These are phyloP conservation scores for Nakazawaea wickerhamii DNA, from an alignment of 805 yeast genomes.

Conservation along the genomic window DNA sequence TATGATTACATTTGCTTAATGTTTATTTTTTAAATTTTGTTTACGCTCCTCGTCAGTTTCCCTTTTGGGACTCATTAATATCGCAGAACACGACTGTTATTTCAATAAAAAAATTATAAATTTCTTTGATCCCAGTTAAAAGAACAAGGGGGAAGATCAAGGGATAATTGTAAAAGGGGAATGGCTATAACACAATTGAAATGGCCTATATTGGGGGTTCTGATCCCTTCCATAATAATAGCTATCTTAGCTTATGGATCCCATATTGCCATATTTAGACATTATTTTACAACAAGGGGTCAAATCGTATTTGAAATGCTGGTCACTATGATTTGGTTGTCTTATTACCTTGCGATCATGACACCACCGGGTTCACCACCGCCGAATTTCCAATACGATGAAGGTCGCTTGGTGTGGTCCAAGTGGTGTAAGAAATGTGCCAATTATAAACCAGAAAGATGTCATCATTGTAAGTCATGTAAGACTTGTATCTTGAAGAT, in stretches of 20 bases:
- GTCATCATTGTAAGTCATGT: slow-evolving; percentile 84
- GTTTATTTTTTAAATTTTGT: too few relatives aligned
- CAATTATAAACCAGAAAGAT: slow-evolving; percentile 69
- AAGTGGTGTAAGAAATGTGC: slow-evolving; percentile 73
- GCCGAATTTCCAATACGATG: slow-evolving; percentile 35
- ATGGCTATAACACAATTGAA: slow-evolving; percentile 26
- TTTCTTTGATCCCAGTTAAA: too few relatives aligned
- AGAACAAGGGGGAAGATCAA: too few relatives aligned
- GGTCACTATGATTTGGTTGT: slow-evolving; percentile 60
- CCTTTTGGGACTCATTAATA: too few relatives aligned
- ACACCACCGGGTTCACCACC: slow-evolving; percentile 70
- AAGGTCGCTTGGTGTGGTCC: slow-evolving; percentile 36
- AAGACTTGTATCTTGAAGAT: slow-evolving; percentile 72
- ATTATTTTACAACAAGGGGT: slow-evolving; percentile 31
- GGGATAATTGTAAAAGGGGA: too few relatives aligned
- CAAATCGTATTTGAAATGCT: slow-evolving; percentile 44
- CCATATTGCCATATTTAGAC: slow-evolving; percentile 48
- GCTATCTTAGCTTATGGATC: slow-evolving; percentile 56
- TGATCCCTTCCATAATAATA: slow-evolving; percentile 65
- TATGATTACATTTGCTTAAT: too few relatives aligned
- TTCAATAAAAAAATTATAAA: too few relatives aligned
- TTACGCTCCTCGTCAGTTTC: too few relatives aligned
- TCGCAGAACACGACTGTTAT: too few relatives aligned
- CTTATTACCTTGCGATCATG: slow-evolving; percentile 65
- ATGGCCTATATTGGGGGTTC: slow-evolving; percentile 44